Conservation (phyloP, 148 eudicot species). For the Hydrangea macrophylla region DNA sequence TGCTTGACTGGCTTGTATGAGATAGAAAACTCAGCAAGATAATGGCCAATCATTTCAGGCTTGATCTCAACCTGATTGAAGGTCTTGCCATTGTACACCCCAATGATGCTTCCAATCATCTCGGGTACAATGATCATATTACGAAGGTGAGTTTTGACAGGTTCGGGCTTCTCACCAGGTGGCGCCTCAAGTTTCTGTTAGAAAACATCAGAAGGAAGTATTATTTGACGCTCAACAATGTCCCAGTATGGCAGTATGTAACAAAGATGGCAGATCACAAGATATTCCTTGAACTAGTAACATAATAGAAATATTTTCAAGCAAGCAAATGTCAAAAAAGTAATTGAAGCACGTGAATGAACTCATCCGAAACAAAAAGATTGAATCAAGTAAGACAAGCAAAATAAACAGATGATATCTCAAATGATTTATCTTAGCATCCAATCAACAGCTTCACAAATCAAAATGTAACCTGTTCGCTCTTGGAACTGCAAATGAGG, state of each 20-base stretch:
- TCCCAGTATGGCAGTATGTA: no score
- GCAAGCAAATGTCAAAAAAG: background rate
- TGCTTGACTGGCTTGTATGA: slow-evolving; percentile 65
- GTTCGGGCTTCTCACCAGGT: slow-evolving; percentile 47
- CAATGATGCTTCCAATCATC: slow-evolving; percentile 60
- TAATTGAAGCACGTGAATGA: background rate
- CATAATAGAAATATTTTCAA: background rate
- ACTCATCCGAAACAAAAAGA: background rate
- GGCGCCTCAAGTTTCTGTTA: slow-evolving; percentile 53
- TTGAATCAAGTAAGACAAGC: background rate
- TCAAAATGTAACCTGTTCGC: no score
- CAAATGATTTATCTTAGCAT: background rate
- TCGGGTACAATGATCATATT: slow-evolving; percentile 70
- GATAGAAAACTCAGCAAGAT: slow-evolving; percentile 53
- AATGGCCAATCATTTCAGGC: slow-evolving; percentile 58
- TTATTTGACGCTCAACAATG: background rate
- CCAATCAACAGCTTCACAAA: no score
- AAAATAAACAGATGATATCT: background rate
- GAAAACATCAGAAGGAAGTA: background rate
- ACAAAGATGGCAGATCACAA: no score
- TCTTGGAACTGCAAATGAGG: background rate
- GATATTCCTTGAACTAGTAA: background rate
- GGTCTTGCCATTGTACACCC: slow-evolving; percentile 58
- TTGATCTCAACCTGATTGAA: slow-evolving; percentile 53
- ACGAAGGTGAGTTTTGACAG: slow-evolving; percentile 48